Evolutionary conservation across 2,329 filamentous ascomycete species (phyloP), one percentile per base, ranked within the genome.

Genomic region (Arthrobotrys musiformis): DNA sequence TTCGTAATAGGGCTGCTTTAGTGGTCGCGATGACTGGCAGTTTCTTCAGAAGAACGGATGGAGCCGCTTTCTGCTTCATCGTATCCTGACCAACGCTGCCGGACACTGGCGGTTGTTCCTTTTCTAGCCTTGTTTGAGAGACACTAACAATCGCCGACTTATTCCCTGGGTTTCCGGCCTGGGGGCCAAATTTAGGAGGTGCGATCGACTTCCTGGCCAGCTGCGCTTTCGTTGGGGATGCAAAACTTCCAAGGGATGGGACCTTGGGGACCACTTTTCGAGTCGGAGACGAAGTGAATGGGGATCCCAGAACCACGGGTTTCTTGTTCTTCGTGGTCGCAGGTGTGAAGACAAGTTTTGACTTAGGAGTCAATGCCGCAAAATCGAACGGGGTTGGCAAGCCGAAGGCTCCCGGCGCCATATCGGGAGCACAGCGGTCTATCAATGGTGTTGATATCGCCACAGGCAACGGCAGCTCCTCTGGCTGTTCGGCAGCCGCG

Each of bases 181-280:
- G 35, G 19, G 54, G 22, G 7, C 58, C 58, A 22, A 50, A 40
- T 22, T 54, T 60, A 4, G 69, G 35, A 33, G 61, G 50, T 26
- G 37, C 33, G 13, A 58, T 40, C 9, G 69, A 61, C 8, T 40
- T 28, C 6, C 69, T 61, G 0, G 69, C 69, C n/a, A 73, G 17
- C 19, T 73, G 69, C 5, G 69, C 60, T 54, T 73, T 73, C 11
- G 69, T 73, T 7, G 69, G 69, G 5, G 69, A 61, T 35, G 69
- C 69, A 13, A 73, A 73, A 17, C 69, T 73, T 11, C 61, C 61
- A 8, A 73, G 42, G 1, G 69, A 44, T 17, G 61, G 28, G 4
- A 46, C 19, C 13, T 50, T 48, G 2, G 50, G 48, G 24, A 26
- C 63, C 8, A 44, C 30, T 24, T 73, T 73, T n/a, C 58, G 30